phyloP scores from a whole-genome alignment of 495 filamentous ascomycete species.

The Penicillium angulare region DNA sequence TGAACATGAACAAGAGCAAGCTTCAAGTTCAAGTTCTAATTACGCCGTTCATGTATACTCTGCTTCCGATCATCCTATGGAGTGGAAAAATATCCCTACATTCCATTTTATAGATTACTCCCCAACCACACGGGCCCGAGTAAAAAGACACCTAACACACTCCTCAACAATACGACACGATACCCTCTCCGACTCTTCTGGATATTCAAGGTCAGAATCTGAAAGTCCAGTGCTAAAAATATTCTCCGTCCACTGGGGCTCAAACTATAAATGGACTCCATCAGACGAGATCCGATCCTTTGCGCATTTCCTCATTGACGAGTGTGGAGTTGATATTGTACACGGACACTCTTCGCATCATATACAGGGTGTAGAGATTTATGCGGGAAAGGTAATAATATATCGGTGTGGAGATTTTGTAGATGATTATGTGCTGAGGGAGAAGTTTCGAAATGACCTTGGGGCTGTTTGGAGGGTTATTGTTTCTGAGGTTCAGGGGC shows the following conservation, averaged over 20 bases:
- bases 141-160: too few relatives aligned
- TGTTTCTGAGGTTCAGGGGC: conserved; percentile 10
- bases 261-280: conserved; percentile 40
- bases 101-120: conserved; percentile 40
- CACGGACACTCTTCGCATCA: conserved; percentile 47
- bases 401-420: conserved; percentile 48
- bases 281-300: conserved; percentile 23
- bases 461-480: conserved; percentile 40
- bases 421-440: conserved; percentile 40
- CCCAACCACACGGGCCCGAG: conserved; percentile 8
- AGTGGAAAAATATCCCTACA: conserved; percentile 18
- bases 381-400: conserved; percentile 35
- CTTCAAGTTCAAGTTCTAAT: too few relatives aligned
- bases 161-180: too few relatives aligned
- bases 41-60: conserved; percentile 32
- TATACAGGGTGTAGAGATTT: conserved; percentile 42
- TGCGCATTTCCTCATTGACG: conserved; percentile 44
- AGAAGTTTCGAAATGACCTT: conserved; percentile 39
- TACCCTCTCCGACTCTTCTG: conserved; percentile 1
- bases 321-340: conserved; percentile 43
- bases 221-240: too few relatives aligned
- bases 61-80: conserved; percentile 25
- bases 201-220: conserved; percentile 8
- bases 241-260: conserved; percentile 44
- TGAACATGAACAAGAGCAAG: too few relatives aligned